Evolutionary conservation across 176 grass and related monocot genomes (phyloP), one percentile per base, ranked within the genome.

Genomic region (Rhynchospora tenuis): DNA sequence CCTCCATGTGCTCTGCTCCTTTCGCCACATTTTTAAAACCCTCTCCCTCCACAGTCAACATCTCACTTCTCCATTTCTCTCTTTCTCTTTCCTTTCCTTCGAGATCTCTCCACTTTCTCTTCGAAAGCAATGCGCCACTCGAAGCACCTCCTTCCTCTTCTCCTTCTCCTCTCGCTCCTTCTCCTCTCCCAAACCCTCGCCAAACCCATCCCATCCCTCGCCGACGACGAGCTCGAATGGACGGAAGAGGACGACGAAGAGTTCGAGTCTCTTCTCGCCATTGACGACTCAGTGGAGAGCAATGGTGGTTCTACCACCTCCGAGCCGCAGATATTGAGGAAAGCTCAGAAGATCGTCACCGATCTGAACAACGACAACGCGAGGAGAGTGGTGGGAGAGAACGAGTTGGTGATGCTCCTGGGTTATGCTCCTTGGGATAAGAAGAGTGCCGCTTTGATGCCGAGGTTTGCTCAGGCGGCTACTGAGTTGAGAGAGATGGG

Each of bases 391-490:
- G 80, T 95, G 56, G 83, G 78, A 66, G 89, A 90, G 31, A 89
- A 91, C 64, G 88, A 86, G 70, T 52, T 93, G 80, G 84, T 98
- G 14, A 87, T 98, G 3, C 89, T 98, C 9, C 91, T 98, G 3
- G 96, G 96, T 0, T 98, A 95, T 75, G 88, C 96, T 29, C 96
- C 96, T 33, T 98, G 96, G 93, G 94, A 90, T 86, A 89, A 86
- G 81, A 93, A 88, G 79, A 98, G 95, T 67, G 95, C 95, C 50
- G 48, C 89, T 87, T 86, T 98, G 87, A 98, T 98, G 95, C 95
- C 95, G 10, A 88, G 88, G 3, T 95, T 98, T 71, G 92, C 95
- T 6, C 92, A 98, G 91, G 95, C 95, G 8, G 92, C 95, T 12
- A 85, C 89, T 43, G 86, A 75, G 67, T 89, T 98, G 57, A 90